Percentiles rank a stretch among this genome's conserved stretches.
phyloP scores from a whole-genome alignment of 305 asterid species.

The Fraxinus angustifolia region DNA sequence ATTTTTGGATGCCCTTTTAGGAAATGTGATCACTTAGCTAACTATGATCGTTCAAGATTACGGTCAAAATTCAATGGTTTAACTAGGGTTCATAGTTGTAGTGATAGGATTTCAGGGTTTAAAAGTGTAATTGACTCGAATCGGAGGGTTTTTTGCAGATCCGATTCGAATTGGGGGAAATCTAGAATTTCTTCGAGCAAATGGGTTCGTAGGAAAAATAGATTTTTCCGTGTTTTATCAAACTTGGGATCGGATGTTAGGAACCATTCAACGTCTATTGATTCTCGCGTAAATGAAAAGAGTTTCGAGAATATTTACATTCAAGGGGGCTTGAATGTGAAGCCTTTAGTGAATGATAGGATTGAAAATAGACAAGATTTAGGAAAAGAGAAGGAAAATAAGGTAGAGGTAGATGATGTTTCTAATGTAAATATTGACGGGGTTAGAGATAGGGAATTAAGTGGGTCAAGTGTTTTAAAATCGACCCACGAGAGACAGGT shows the following conservation, averaged over 20 bases:
- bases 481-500: slow-evolving; percentile 3
- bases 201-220: slow-evolving; percentile 20
- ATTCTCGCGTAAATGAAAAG: slow-evolving; percentile 37
- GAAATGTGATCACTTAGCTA: slow-evolving; percentile 26
- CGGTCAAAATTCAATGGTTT: slow-evolving; percentile 32
- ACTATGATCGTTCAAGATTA: slow-evolving; percentile 43
- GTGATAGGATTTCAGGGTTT: slow-evolving; percentile 31
- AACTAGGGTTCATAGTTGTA: slow-evolving; percentile 21
- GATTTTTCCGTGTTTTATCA: slow-evolving; percentile 27
- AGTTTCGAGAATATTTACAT: slow-evolving; percentile 48
- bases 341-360: slow-evolving; percentile 38
- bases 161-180: slow-evolving; percentile 45
- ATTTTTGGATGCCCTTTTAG: slow-evolving; percentile 43
- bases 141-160: slow-evolving; percentile 41
- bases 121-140: slow-evolving; percentile 32
- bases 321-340: slow-evolving; percentile 46
- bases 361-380: slow-evolving; percentile 27
- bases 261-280: slow-evolving; percentile 42
- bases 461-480: not conserved
- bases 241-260: slow-evolving; percentile 47
- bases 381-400: not conserved
- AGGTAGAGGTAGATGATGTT: not conserved
- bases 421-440: not conserved
- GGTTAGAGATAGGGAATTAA: not conserved
- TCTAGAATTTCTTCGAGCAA: slow-evolving; percentile 25